Conservation (phyloP, 2,329 filamentous ascomycete species). For the Corynespora cassiicola region DNA sequence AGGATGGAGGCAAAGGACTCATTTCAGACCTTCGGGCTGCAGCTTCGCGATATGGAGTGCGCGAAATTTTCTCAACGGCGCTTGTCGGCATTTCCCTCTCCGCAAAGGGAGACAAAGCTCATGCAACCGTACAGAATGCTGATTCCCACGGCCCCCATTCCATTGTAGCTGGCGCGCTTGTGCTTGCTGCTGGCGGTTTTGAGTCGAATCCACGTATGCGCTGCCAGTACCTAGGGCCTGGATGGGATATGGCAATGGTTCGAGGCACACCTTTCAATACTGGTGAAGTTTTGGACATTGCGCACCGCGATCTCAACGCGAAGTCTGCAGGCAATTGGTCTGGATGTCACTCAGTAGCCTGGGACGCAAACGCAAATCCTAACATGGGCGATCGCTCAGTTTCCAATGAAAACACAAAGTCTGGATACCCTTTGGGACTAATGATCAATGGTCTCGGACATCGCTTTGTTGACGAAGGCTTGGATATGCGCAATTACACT, state of each 20-base stretch:
- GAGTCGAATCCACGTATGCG: conserved; percentile 66
- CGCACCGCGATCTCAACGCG: conserved; percentile 59
- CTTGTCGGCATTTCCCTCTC: conserved; percentile 54
- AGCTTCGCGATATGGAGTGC: conserved; percentile 53
- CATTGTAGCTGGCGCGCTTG: conserved; percentile 48
- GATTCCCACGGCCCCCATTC: conserved; percentile 38
- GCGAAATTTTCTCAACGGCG: conserved; percentile 55
- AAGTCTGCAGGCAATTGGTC: conserved; percentile 65
- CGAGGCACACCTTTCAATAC: conserved; percentile 71
- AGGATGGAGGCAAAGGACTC: conserved; percentile 67
- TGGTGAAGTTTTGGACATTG: conserved; percentile 63
- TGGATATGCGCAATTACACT: conserved; percentile 71
- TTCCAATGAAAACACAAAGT: conserved; percentile 73
- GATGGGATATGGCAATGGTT: conserved; percentile 68
- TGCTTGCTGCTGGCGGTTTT: conserved; percentile 69
- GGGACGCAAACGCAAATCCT: conserved; percentile 67
- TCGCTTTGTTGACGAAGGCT: conserved; percentile 71
- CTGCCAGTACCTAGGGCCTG: conserved; percentile 61
- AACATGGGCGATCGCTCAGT: conserved; percentile 63
- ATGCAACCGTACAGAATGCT: conserved; percentile 38
- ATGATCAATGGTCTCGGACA: conserved; percentile 67
- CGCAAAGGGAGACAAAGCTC: too few species aligned
- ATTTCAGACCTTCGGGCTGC: conserved; percentile 57
- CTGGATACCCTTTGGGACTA: conserved; percentile 70
- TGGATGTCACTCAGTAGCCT: conserved; percentile 69